Percentiles rank a stretch among this genome's conserved stretches.
Conservation (phyloP, 2,329 filamentous ascomycete genomes). For the Ceratocystis destructans region DNA sequence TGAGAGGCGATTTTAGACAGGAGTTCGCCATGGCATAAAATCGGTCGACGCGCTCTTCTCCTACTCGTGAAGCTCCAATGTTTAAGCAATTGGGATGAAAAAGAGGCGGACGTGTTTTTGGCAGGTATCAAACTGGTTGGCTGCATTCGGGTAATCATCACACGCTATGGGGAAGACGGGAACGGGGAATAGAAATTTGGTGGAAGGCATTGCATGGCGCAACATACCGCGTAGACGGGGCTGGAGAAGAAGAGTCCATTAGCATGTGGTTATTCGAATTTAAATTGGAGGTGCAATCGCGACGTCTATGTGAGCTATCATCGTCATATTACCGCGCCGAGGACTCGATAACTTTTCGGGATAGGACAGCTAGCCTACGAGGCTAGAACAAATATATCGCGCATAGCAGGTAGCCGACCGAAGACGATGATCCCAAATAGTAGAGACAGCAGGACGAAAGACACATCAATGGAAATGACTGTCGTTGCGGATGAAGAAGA, state of each 20-base stretch:
- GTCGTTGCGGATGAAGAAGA: conserved; percentile 15
- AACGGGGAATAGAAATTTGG: too few relatives aligned
- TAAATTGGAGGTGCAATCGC: neutral
- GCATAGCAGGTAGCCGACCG: too few relatives aligned
- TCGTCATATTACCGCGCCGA: too few relatives aligned
- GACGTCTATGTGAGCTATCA: neutral
- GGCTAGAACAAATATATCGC: too few relatives aligned
- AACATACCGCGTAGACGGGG: conserved; percentile 97
- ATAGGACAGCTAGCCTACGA: too few relatives aligned
- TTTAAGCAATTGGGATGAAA: too few relatives aligned
- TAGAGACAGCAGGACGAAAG: neutral
- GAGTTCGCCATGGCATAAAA: neutral
- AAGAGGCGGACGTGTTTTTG: neutral
- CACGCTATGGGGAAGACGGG: too few relatives aligned
- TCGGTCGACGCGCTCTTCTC: neutral
- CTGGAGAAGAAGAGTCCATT: conserved; percentile 34
- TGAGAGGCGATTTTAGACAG: neutral
- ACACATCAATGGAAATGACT: conserved; percentile 21
- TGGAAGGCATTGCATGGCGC: conserved; percentile 20
- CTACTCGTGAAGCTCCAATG: neutral
- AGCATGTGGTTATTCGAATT: conserved; percentile 3
- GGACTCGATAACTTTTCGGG: too few relatives aligned
- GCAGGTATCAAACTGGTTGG: neutral
- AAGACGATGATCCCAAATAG: neutral
- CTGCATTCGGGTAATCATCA: too few relatives aligned